Evolutionary conservation across 495 filamentous ascomycete species (phyloP).

Genomic region (Clavariopsis aquatica): DNA sequence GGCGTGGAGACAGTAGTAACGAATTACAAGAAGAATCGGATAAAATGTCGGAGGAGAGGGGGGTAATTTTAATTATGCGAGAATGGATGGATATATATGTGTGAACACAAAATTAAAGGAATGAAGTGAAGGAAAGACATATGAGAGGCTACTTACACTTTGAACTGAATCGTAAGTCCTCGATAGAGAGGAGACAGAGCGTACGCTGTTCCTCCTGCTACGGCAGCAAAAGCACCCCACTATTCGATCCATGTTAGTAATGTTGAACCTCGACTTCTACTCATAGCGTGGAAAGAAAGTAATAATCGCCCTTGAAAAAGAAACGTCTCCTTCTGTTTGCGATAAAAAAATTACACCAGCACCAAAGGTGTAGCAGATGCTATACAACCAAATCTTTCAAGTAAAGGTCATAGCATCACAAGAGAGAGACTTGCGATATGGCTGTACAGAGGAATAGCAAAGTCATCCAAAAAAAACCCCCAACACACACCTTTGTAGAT

Average conservation of each 20-base stretch:
- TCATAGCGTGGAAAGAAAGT: not conserved
- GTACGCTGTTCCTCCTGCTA: slow-evolving; percentile 59
- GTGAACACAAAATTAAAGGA: too few species aligned
- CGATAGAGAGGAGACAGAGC: slow-evolving; percentile 72
- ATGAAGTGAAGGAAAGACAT: slow-evolving; percentile 6
- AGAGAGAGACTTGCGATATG: too few species aligned
- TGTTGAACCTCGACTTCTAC: not conserved
- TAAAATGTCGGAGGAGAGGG: not conserved
- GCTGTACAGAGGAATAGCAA: not conserved
- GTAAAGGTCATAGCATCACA: too few species aligned
- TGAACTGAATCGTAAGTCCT: slow-evolving; percentile 83
- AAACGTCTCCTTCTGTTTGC: too few species aligned
- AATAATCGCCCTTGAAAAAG: too few species aligned
- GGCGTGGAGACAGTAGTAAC: slow-evolving; percentile 4
- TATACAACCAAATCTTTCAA: too few species aligned
- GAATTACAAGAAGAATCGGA: not conserved
- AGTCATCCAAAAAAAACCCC: not conserved
- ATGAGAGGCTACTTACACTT: slow-evolving; percentile 60
- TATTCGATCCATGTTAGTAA: slow-evolving; percentile 25
- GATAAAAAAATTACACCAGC: too few species aligned
- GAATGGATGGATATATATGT: not conserved
- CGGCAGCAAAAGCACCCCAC: slow-evolving; percentile 63
- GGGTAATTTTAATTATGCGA: not conserved
- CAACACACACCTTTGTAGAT: slow-evolving; percentile 55
- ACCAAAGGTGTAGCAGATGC: too few species aligned